Evolutionary conservation across 768 basidiomycete genomes (phyloP).

Genomic region (Hygrocybe punicea): DNA sequence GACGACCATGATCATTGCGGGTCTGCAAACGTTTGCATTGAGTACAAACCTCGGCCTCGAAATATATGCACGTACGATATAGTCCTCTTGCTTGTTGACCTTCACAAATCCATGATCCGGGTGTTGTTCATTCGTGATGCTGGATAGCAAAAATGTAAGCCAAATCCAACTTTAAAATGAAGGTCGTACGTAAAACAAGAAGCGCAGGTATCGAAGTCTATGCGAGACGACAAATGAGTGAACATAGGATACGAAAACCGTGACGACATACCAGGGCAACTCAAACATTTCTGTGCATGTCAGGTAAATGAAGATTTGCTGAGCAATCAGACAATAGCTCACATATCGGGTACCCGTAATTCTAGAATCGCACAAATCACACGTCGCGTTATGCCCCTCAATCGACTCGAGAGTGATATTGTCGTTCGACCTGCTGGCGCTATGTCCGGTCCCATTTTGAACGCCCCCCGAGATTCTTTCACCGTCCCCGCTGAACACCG

Average conservation of each 20-base stretch:
- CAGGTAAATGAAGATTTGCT: slow-evolving; percentile 3
- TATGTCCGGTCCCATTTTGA: not conserved
- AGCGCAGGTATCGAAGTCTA: slow-evolving; percentile 72
- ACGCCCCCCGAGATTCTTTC: slow-evolving; percentile 21
- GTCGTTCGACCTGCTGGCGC: not conserved
- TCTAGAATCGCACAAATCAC: slow-evolving; percentile 71
- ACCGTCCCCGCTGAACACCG: slow-evolving; percentile 45
- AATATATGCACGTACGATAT: slow-evolving; percentile 46
- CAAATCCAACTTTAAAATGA: not conserved
- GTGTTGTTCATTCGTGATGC: slow-evolving; percentile 70
- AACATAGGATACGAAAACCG: not conserved
- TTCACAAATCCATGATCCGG: slow-evolving; percentile 72
- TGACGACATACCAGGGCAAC: slow-evolving; percentile 49
- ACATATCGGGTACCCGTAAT: slow-evolving; percentile 75
- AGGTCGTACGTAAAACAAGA: slow-evolving; percentile 57
- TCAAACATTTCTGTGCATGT: slow-evolving; percentile 61
- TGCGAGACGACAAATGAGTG: not conserved
- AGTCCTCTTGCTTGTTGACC: slow-evolving; percentile 50
- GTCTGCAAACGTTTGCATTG: slow-evolving; percentile 2
- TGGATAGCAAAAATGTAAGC: slow-evolving; percentile 19
- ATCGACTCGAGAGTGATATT: slow-evolving; percentile 9
- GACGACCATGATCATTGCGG: slow-evolving; percentile 20
- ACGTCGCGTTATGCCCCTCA: slow-evolving; percentile 61
- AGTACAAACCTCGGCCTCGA: not conserved
- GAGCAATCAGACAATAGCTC: slow-evolving; percentile 25